Evolutionary conservation across 495 filamentous ascomycete species (phyloP), one percentile per base, ranked within the genome.

Genomic region (Penicillium cinerascens): DNA sequence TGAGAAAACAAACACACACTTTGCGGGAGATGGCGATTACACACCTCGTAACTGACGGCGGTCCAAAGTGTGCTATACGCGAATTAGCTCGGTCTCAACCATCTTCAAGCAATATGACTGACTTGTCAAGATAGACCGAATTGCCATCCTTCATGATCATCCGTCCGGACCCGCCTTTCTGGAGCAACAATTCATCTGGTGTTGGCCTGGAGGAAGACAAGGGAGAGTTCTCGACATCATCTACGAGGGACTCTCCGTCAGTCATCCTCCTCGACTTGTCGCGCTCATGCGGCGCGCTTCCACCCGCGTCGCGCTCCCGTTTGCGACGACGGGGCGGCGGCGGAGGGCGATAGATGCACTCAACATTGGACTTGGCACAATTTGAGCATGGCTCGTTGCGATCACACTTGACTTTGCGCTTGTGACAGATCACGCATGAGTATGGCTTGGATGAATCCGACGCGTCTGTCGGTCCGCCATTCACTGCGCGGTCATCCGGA

Each of bases 321-420:
- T 82, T 84, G 49, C 81, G 72, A 21, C 82, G 78, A 36, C 80
- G 70, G 15, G 83, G 81, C 0, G 77, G 79, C 36, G 79, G 75
- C 21, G 81, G 82, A 58, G 78, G 73, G n/a, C 78, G 75, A 23
- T 82, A 79, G 3, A 82, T 70, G 56, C 84, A 88, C 41, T 83
- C 81, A 36, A 77, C 75, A 18, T 36, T 44, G 11, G 80, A 77
- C 72, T 82, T 87, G 65, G 79, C 63, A 59, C 84, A 87, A 68
- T 83, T 85, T 44, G 81, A 79, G 55, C 85, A 87, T 27, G 81
- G 82, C 54, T 84, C 78, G 52, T 78, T 73, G 64, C 80, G 78
- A 63, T 87, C 82, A 64, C 85, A 88, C 51, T 79, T 80, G 44
- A 87, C 85, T 66, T 87, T 88, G 43, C 83, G 76, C 52, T 81